Evolutionary conservation across 1,139 yeast genomes (phyloP).

Genomic region (Saccharomyces hybrid): DNA sequence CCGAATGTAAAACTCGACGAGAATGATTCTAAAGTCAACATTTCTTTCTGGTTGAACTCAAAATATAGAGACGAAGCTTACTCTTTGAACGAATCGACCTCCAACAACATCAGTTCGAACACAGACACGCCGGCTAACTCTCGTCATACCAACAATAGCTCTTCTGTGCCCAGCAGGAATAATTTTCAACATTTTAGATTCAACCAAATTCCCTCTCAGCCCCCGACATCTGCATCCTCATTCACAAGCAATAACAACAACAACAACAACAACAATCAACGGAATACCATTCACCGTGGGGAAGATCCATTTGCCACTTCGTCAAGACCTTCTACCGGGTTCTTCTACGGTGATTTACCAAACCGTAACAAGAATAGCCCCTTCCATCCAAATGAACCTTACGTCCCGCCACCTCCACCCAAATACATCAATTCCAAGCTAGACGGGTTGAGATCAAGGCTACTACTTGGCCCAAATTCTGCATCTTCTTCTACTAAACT

Average conservation of each 20-base stretch:
- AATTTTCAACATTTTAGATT: conserved; percentile 5
- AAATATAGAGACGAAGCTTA: conserved; percentile 18
- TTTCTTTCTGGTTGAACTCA: conserved; percentile 23
- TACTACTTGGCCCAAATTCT: conserved; percentile 20
- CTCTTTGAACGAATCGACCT: conserved; percentile 12
- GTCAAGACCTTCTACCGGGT: not conserved
- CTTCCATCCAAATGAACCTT: conserved; percentile 8
- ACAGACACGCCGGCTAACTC: not conserved
- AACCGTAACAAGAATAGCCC: conserved; percentile 1
- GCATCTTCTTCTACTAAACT: conserved; percentile 8
- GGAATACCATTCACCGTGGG: not conserved
- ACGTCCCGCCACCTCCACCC: conserved; percentile 25
- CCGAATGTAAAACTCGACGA: conserved; percentile 17
- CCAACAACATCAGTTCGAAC: not conserved
- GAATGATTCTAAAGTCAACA: conserved; percentile 17
- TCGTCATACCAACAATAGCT: not conserved
- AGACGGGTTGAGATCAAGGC: conserved; percentile 26
- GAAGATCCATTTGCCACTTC: conserved; percentile 5
- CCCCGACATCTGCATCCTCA: conserved; percentile 13
- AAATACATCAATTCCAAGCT: conserved; percentile 28
- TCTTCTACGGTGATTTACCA: not conserved
- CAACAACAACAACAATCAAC: not conserved
- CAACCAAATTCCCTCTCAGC: conserved; percentile 11
- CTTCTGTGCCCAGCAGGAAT: not conserved
- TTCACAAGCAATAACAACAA: conserved; percentile 1